Evolutionary conservation across 805 yeast genomes (phyloP).

Genomic region (Pichia pseudocactophila): DNA sequence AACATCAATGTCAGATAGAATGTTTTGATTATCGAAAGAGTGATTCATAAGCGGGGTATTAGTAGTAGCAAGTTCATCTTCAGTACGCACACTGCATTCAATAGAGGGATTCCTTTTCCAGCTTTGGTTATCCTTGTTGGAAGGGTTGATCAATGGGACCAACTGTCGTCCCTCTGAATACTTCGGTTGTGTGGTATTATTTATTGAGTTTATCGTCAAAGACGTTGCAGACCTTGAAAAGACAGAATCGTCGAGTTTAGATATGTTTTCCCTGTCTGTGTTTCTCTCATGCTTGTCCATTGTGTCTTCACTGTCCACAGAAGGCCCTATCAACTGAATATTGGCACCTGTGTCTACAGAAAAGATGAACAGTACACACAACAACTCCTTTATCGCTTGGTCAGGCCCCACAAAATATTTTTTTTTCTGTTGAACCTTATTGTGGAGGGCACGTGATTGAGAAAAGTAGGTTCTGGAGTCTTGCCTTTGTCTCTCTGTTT

Average conservation of each 20-base stretch:
- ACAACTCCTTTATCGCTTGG: no score
- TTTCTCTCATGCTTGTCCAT: background rate
- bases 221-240: background rate
- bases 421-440: no score
- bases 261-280: background rate
- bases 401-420: no score
- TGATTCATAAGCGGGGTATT: background rate
- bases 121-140: background rate
- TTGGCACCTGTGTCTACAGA: no score
- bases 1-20: constrained; percentile 3
- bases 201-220: background rate
- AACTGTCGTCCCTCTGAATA: background rate
- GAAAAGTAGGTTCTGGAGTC: no score
- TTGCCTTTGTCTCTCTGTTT: no score
- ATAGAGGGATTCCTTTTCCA: background rate
- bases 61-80: background rate
- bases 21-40: background rate
- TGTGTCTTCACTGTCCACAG: background rate
- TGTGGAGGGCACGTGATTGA: no score
- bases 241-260: background rate
- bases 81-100: background rate
- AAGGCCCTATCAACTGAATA: background rate
- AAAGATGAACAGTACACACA: no score
- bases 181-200: background rate
- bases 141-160: background rate